Conservation (phyloP, 108 stramenopile species). For the Nannochloropsis salina region DNA sequence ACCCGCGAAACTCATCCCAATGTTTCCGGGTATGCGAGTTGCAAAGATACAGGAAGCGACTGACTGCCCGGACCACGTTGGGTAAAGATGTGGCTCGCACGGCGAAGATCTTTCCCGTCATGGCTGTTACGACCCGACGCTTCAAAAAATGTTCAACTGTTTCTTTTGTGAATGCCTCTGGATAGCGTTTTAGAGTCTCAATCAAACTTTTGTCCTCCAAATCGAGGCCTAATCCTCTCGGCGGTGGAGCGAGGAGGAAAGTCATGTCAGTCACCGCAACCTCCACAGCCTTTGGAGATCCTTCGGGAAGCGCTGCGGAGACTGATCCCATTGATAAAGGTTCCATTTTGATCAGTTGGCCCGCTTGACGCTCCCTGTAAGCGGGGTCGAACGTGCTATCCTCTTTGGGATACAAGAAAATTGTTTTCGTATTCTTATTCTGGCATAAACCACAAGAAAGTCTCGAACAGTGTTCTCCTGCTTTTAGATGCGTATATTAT, state of each 20-base stretch:
- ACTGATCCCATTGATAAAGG: no score
- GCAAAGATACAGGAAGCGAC: constrained; percentile 5
- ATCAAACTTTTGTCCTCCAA: neutral
- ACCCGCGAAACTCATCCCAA: neutral
- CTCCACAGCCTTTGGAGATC: neutral
- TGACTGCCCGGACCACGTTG: neutral
- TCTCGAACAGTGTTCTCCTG: no score
- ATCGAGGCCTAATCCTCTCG: neutral
- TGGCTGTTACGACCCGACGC: neutral
- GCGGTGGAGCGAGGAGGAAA: neutral
- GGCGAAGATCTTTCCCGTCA: neutral
- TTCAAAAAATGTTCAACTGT: neutral
- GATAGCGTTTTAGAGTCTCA: neutral
- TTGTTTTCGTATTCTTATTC: no score
- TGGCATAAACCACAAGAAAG: no score
- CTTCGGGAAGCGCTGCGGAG: neutral
- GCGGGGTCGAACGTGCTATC: no score
- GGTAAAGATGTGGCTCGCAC: constrained; percentile 11
- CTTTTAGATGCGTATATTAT: no score
- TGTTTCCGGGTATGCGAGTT: neutral
- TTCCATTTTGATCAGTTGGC: no score
- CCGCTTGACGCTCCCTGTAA: no score
- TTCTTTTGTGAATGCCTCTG: neutral
- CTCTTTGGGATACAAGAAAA: no score
- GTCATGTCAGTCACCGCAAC: neutral